phyloP scores from a whole-genome alignment of 2,329 filamentous ascomycete species.

The Neonectria punicea region DNA sequence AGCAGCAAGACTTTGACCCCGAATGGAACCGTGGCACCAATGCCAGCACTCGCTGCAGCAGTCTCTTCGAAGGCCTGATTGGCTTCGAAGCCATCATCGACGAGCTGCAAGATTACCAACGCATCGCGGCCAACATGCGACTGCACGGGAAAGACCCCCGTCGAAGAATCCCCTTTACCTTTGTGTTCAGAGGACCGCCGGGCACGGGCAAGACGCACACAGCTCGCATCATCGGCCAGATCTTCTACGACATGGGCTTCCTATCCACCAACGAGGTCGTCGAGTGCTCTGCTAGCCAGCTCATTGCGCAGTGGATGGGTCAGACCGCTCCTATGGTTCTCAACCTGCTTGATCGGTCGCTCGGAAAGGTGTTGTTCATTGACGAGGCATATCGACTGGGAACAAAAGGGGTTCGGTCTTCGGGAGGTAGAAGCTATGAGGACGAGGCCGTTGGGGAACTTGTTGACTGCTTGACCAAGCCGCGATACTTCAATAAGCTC shows the following conservation, averaged over 20 bases:
- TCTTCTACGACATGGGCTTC: constrained; percentile 77
- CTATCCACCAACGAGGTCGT: constrained; percentile 66
- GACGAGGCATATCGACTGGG: neutral
- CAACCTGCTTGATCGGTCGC: constrained; percentile 63
- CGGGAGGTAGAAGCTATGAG: constrained; percentile 31
- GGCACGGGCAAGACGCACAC: constrained; percentile 76
- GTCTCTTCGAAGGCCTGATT: neutral
- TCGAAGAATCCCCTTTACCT: constrained; percentile 69
- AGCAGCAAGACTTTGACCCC: neutral
- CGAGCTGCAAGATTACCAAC: constrained; percentile 63
- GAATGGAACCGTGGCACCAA: neutral
- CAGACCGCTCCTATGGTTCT: constrained; percentile 71
- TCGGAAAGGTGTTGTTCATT: constrained; percentile 66
- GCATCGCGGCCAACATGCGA: constrained; percentile 45
- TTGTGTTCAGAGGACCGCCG: constrained; percentile 69
- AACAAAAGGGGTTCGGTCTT: constrained; percentile 48
- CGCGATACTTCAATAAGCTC: constrained; percentile 17
- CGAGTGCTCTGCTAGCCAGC: constrained; percentile 71
- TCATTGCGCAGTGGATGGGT: constrained; percentile 72
- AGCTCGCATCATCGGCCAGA: constrained; percentile 72
- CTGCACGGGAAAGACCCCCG: neutral
- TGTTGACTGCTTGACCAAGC: constrained; percentile 20
- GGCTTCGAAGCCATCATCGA: constrained; percentile 60
- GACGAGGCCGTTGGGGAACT: constrained; percentile 14
- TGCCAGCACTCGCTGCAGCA: neutral